Base-by-base conservation (phyloP, 169 alveolate species). In the Plasmodium coatneyi region DNA sequence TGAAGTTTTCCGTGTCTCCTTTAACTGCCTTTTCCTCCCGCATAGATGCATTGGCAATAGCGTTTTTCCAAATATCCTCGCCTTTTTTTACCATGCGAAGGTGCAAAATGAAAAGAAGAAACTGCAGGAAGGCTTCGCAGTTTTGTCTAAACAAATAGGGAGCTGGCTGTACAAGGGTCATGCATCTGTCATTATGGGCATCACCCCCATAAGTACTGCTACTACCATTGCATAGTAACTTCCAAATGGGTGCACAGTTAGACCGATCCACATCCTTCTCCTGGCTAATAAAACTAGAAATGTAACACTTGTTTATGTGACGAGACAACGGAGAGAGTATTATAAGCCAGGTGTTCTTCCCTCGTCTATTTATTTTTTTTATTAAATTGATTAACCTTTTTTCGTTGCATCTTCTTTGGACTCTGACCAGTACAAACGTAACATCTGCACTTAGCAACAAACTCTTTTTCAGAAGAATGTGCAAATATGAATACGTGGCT, bases 281-380 rank as follows among this genome's bases (percentile, higher is more conserved):
- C 74, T 84, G 66, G 19, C 34, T n/a, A 16, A 84, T 84, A 56
- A 72, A 84, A 32, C 66, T 78, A 7, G 93, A 84, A 49, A 84
- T 52, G 56, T 74, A 84, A 43, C 83, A 84, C 30, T 84, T 84
- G 43, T 84, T 84, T 84, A 84, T 84, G 70, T 84, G 93, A 49
- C 25, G 66, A 84, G 84, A 46, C 79, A 84, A 74, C 5, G 93
- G 93, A 12, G 93, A 84, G 54, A 84, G 79, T 32, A 84, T 74
- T 16, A 84, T 28, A 5, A 84, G 3, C 12, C 76, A 70, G 6
- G 81, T 43, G n/a, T 66, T 72, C 0, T 74, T 34, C 19, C 60
- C 82, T 72, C 36, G 28, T 49, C 36, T 71, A 74, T 76, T 84
- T 46, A 84, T 74, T 74, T 74, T 84, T 84, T 84, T 34, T 84